Evolutionary conservation across 495 filamentous ascomycete species (phyloP), one percentile per base, ranked within the genome.

Genomic region (Talaromyces stipitatus): DNA sequence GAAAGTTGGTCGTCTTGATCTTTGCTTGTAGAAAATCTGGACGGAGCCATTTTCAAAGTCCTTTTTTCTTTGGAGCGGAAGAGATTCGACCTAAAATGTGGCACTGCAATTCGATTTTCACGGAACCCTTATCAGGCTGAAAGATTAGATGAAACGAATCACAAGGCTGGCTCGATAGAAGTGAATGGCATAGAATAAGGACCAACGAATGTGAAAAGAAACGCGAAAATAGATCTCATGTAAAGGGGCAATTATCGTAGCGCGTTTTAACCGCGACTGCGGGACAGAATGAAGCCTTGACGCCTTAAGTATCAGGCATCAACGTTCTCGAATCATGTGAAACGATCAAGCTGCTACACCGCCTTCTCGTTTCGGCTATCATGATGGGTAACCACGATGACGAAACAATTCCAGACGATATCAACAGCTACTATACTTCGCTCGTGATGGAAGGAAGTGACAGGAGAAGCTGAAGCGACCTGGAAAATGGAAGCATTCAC

Each of bases 401-500:
- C n/a, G n/a, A n/a, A n/a, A n/a, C n/a, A n/a, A n/a, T n/a, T n/a
- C n/a, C n/a, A n/a, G n/a, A n/a, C n/a, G n/a, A n/a, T n/a, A n/a
- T n/a, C n/a, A n/a, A n/a, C n/a, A n/a, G n/a, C n/a, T n/a, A 20
- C 38, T 4, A 45, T 18, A 45, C 45, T 48, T 24, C 3, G 20
- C 20, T 16, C 30, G 27, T 29, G 54, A 55, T 43, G 54, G 33
- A 29, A 26, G 33, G 23, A 2, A 3, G 18, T 46, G 12, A 8
- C 16, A 28, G 24, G 11, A 26, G 22, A n/a, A 45, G 2, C 14
- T 46, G 11, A 55, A 29, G 24, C n/a, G 18, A 23, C 2, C 33
- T 26, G 43, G 14, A 66, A 32, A 52, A 96, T 97, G 91, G 94
- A 98, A 65, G 85, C 91, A 45, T 97, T 95, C 70, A 92, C 90